phyloP scores from a whole-genome alignment of 495 filamentous ascomycete species.

The Melanomma pulvis-pyrius region DNA sequence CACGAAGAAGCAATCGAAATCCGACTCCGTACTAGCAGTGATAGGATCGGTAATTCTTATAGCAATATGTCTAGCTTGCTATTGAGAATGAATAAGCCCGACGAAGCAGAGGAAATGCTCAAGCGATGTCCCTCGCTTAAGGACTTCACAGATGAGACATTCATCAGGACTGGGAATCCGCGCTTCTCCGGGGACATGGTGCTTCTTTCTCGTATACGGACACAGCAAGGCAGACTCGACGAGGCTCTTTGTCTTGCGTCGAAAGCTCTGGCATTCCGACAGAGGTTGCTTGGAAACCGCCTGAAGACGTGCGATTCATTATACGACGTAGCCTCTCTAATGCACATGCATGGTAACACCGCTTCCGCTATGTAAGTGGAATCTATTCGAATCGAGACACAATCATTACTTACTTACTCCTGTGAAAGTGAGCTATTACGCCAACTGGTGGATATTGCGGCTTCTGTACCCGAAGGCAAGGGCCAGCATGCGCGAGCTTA shows the following conservation, averaged over 20 bases:
- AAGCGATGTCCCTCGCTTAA: conserved; percentile 39
- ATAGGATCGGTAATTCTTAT: conserved; percentile 43
- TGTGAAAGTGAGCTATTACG: conserved; percentile 14
- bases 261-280: conserved; percentile 34
- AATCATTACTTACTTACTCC: neutral
- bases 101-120: conserved; percentile 42
- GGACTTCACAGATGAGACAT: conserved; percentile 40
- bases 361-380: conserved; percentile 28
- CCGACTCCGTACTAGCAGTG: conserved; percentile 32
- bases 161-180: conserved; percentile 36
- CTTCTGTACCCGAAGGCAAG: conserved; percentile 18
- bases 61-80: conserved; percentile 41
- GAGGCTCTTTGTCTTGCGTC: conserved; percentile 27
- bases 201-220: conserved; percentile 34
- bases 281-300: conserved; percentile 30
- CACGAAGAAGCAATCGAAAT: conserved; percentile 39
- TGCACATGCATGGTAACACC: conserved; percentile 24
- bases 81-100: conserved; percentile 36
- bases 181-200: conserved; percentile 38
- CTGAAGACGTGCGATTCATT: conserved; percentile 41
- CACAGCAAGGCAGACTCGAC: conserved; percentile 13
- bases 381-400: neutral
- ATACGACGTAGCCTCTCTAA: conserved; percentile 34
- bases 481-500: conserved; percentile 27
- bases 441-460: conserved; percentile 17